phyloP scores from a whole-genome alignment of 768 basidiomycete species.

The Rubroboletus satanas region DNA sequence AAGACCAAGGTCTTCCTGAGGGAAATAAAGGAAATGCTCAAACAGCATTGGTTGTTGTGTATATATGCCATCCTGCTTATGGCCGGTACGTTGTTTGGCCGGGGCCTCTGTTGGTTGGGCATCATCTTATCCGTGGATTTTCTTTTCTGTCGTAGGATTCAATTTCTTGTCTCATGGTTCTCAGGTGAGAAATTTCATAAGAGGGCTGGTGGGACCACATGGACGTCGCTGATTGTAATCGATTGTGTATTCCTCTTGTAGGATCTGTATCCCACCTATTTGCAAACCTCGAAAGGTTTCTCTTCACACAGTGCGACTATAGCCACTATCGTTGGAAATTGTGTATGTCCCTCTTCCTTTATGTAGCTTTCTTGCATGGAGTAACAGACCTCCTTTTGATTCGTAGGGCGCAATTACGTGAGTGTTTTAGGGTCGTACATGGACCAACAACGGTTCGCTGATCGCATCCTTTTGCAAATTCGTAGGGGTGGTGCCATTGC shows the following conservation, averaged over 20 bases:
- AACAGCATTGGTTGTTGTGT: slow-evolving; percentile 75
- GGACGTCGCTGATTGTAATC: not conserved
- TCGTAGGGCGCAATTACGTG: slow-evolving; percentile 43
- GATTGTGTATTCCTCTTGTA: slow-evolving; percentile 16
- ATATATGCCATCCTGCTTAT: slow-evolving; percentile 83
- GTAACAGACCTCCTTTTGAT: not conserved
- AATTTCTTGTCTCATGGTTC: slow-evolving; percentile 78
- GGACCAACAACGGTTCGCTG: no score
- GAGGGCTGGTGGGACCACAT: not conserved
- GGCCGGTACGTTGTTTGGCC: slow-evolving; percentile 41
- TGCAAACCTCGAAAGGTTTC: slow-evolving; percentile 61
- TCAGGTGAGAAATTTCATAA: slow-evolving; percentile 36
- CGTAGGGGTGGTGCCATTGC: slow-evolving; percentile 64
- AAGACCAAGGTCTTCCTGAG: slow-evolving; percentile 71
- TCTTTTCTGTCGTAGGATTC: slow-evolving; percentile 43
- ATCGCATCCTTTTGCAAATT: not conserved
- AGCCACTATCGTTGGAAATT: slow-evolving; percentile 81
- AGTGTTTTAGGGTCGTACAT: slow-evolving; percentile 20
- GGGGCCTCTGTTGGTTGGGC: not conserved
- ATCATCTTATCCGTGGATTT: not conserved
- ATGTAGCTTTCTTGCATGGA: not conserved
- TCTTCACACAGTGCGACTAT: slow-evolving; percentile 53
- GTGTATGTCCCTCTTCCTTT: slow-evolving; percentile 35
- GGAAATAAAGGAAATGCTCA: slow-evolving; percentile 76
- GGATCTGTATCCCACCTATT: slow-evolving; percentile 80